A percentile compares a stretch with the other conserved stretches of the same genome.
These are phyloP conservation scores for Cyathus striatus DNA, from an alignment of 768 basidiomycete species.

Conservation along the genomic window DNA sequence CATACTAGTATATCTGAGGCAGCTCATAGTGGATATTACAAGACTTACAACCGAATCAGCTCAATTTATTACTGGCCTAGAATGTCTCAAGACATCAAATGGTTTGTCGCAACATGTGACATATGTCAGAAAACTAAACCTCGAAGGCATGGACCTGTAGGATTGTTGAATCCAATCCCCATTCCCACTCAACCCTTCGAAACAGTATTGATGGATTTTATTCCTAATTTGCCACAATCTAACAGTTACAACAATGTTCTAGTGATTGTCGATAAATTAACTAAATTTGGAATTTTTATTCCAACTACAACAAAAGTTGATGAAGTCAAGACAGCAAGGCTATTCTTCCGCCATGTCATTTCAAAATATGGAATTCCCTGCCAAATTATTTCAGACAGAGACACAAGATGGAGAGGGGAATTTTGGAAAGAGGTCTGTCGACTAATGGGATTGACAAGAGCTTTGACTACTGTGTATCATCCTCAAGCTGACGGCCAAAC, in stretches of 20 bases:
- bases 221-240: background rate
- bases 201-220: background rate
- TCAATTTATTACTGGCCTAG: too few relatives aligned
- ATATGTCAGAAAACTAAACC: slow-evolving; percentile 22
- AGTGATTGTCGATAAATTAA: background rate
- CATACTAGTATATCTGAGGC: slow-evolving; percentile 15
- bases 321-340: slow-evolving; percentile 17
- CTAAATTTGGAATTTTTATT: too few relatives aligned
- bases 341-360: slow-evolving; percentile 26
- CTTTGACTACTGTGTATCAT: too few relatives aligned
- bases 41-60: too few relatives aligned
- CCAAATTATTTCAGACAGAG: slow-evolving; percentile 23
- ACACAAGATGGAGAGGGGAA: slow-evolving; percentile 19
- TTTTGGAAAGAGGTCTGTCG: slow-evolving; percentile 18
- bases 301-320: slow-evolving; percentile 13
- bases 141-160: slow-evolving; percentile 18
- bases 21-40: too few relatives aligned
- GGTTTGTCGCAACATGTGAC: too few relatives aligned
- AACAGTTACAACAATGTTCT: background rate
- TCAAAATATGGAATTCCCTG: slow-evolving; percentile 18
- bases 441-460: slow-evolving; percentile 16
- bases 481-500: too few relatives aligned
- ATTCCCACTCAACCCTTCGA: slow-evolving; percentile 19
- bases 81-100: slow-evolving; percentile 19
- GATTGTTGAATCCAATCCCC: slow-evolving; percentile 26